Evolutionary conservation across 345 rosid genomes (phyloP).

Genomic region (Salix viminalis): DNA sequence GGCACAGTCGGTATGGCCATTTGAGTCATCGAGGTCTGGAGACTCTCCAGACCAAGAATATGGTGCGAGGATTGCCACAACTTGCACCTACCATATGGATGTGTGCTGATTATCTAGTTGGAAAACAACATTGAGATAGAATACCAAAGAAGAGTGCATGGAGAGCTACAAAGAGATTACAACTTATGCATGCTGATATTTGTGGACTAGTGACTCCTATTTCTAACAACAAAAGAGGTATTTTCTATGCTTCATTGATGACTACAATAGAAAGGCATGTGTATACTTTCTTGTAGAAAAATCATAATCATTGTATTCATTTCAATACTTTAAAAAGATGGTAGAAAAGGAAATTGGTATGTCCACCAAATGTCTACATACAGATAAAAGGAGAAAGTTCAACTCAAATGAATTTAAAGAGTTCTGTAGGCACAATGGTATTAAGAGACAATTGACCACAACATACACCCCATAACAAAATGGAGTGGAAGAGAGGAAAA

Average conservation of each 20-base stretch:
- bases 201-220: not conserved
- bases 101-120: not conserved
- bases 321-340: not conserved
- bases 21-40: not conserved
- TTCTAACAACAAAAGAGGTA: constrained; percentile 8
- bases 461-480: not conserved
- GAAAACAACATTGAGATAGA: not conserved
- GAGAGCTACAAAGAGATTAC: constrained; percentile 1
- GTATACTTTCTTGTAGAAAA: no score
- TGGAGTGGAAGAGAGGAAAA: not conserved
- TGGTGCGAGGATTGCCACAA: not conserved
- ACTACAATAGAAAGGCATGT: not conserved
- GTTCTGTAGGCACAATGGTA: not conserved
- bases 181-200: constrained; percentile 8
- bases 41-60: not conserved
- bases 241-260: not conserved
- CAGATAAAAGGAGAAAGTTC: not conserved
- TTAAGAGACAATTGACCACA: not conserved
- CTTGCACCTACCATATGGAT: not conserved
- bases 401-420: not conserved
- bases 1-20: not conserved
- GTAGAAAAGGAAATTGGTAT: not conserved
- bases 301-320: not conserved
- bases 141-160: constrained; percentile 7
- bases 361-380: not conserved